These are phyloP conservation scores for Dothistroma septosporum DNA, from an alignment of 2,329 filamentous ascomycete species.

Conservation along the genomic window DNA sequence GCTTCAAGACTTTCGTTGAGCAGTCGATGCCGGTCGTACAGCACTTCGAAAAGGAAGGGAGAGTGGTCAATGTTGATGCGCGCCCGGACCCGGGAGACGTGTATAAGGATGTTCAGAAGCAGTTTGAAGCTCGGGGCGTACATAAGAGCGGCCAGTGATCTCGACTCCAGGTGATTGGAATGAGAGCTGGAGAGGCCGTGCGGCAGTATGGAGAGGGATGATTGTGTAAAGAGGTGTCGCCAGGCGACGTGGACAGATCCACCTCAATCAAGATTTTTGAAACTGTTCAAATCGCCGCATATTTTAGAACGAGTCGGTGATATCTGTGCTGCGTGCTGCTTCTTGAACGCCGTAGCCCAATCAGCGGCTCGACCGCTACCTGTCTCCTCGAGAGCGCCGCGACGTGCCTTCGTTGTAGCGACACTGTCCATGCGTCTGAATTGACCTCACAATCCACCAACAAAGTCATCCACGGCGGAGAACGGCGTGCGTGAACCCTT, in stretches of 20 bases:
- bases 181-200: not conserved
- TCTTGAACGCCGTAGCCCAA: no score
- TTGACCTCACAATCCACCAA: no score
- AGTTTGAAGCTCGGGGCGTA: constrained; percentile 45
- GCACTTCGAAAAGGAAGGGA: constrained; percentile 69
- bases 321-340: no score
- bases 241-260: not conserved
- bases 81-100: constrained; percentile 63
- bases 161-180: not conserved
- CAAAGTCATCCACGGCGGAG: no score
- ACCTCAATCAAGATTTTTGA: no score
- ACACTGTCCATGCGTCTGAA: no score
- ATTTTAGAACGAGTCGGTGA: no score
- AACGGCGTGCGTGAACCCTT: no score
- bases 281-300: no score
- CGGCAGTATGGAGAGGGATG: not conserved
- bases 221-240: not conserved
- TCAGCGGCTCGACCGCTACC: no score
- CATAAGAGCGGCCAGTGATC: not conserved
- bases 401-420: no score
- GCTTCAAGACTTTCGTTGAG: constrained; percentile 89
- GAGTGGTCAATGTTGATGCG: constrained; percentile 76
- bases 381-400: no score
- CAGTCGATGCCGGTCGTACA: constrained; percentile 97
- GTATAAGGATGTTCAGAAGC: constrained; percentile 52